Percentiles rank a stretch among this genome's conserved stretches.
Conservation (phyloP, 202 grass and related monocot species). For the Digitaria exilis region DNA sequence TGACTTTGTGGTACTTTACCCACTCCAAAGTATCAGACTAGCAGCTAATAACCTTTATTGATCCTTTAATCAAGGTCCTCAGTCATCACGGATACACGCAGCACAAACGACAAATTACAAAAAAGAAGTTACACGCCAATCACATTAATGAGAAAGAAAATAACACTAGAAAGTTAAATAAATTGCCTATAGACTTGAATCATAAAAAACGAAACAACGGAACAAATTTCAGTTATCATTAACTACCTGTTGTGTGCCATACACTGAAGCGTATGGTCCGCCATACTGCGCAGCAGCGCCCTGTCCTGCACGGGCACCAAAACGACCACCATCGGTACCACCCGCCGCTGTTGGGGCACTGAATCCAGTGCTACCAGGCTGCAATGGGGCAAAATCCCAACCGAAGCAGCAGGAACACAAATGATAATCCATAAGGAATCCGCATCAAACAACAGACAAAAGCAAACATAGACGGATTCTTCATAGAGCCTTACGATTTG, state of each 20-base stretch:
- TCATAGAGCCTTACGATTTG: constrained; percentile 62
- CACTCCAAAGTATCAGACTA: not conserved
- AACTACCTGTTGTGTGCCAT: constrained; percentile 65
- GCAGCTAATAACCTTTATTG: not conserved
- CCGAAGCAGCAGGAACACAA: not conserved
- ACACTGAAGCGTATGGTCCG: constrained; percentile 69
- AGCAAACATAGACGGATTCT: not conserved
- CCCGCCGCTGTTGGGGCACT: constrained; percentile 24
- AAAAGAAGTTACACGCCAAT: not conserved
- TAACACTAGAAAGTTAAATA: not conserved
- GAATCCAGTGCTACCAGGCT: constrained; percentile 70
- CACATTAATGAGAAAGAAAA: constrained; percentile 20
- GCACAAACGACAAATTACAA: not conserved
- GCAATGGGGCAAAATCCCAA: constrained; percentile 29
- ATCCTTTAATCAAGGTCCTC: not conserved
- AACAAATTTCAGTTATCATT: not conserved
- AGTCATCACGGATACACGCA: not conserved
- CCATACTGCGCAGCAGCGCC: constrained; percentile 63
- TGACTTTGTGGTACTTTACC: not conserved
- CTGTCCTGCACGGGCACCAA: constrained; percentile 56
- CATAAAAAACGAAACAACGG: not conserved
- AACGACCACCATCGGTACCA: constrained; percentile 51
- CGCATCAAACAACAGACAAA: constrained; percentile 12
- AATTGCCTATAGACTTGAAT: not conserved
- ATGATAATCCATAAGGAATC: not conserved